A percentile compares a stretch with the other conserved stretches of the same genome.
Conservation (phyloP, 306 rosid species). For the Malus orientalis region DNA sequence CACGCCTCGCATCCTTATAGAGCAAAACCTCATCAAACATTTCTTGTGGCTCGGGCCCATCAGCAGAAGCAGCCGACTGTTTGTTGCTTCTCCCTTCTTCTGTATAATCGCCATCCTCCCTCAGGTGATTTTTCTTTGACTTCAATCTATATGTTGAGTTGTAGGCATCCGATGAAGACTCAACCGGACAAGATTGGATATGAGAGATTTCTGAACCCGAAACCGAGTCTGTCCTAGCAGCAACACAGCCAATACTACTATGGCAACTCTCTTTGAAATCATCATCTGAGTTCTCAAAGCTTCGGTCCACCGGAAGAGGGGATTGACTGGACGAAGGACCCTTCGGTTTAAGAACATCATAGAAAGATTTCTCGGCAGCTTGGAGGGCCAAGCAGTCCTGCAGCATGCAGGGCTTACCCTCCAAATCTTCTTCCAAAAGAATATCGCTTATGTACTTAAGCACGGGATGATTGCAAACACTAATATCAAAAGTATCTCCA, state of each 20-base stretch:
- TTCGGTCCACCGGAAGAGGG: background rate
- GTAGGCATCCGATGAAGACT: slow-evolving; percentile 10
- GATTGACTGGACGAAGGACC: slow-evolving; percentile 6
- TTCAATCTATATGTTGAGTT: background rate
- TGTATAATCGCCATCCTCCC: slow-evolving; percentile 6
- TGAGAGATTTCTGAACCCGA: slow-evolving; percentile 10
- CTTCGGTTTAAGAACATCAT: slow-evolving; percentile 19
- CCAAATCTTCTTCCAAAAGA: slow-evolving; percentile 27
- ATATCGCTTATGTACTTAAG: slow-evolving; percentile 25
- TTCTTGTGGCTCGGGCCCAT: slow-evolving; percentile 22
- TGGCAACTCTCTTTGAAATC: background rate
- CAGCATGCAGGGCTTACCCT: slow-evolving; percentile 10
- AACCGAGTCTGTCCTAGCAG: slow-evolving; percentile 14
- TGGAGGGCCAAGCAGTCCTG: slow-evolving; percentile 25
- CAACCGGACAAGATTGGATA: slow-evolving; percentile 10
- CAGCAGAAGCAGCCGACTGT: slow-evolving; percentile 18
- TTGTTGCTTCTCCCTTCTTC: slow-evolving; percentile 27
- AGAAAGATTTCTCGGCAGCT: slow-evolving; percentile 26
- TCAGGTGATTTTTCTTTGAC: slow-evolving; percentile 21
- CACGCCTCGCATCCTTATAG: background rate
- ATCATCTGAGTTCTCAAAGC: slow-evolving; percentile 12
- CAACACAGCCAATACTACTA: slow-evolving; percentile 10
- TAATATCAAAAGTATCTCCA: slow-evolving; percentile 19
- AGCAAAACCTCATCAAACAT: slow-evolving; percentile 29
- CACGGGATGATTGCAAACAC: slow-evolving; percentile 22